These are phyloP conservation scores for Diaporthe sp. DNA, from an alignment of 2,329 filamentous ascomycete species.

Conservation along the genomic window DNA sequence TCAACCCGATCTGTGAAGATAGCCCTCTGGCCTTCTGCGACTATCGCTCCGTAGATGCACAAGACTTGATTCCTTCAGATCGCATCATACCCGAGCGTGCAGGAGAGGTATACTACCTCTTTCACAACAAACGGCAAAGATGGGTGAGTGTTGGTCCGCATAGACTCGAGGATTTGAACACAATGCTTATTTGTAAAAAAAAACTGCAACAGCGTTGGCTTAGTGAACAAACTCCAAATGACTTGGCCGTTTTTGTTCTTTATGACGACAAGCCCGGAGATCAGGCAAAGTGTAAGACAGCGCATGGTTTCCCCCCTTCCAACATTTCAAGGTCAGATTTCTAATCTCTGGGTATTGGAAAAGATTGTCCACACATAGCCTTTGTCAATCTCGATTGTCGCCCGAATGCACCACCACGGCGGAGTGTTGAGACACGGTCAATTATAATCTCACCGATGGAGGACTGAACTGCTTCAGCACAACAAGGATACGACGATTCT, in stretches of 20 bases:
- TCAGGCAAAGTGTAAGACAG: not conserved
- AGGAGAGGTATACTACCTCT: not conserved
- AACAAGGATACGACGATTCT: too few species aligned
- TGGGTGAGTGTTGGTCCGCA: not conserved
- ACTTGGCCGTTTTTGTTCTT: not conserved
- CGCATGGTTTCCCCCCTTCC: accelerated
- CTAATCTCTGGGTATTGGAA: not conserved
- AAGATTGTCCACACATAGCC: not conserved
- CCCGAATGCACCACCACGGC: not conserved
- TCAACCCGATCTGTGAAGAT: not conserved
- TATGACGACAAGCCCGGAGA: not conserved
- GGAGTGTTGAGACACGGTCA: not conserved
- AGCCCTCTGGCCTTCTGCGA: not conserved
- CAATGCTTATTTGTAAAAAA: not conserved
- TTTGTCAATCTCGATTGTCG: not conserved
- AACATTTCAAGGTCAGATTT: not conserved
- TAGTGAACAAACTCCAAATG: not conserved
- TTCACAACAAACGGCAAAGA: not conserved
- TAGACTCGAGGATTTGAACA: not conserved
- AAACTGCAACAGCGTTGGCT: not conserved
- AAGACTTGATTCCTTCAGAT: not conserved
- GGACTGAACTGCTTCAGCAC: not conserved
- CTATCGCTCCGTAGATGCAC: not conserved
- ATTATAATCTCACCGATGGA: not conserved
- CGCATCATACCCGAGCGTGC: not conserved